A percentile compares a stretch with the other conserved stretches of the same genome.
phyloP scores from a whole-genome alignment of 164 flowering plant species.

The Houttuynia cordata region DNA sequence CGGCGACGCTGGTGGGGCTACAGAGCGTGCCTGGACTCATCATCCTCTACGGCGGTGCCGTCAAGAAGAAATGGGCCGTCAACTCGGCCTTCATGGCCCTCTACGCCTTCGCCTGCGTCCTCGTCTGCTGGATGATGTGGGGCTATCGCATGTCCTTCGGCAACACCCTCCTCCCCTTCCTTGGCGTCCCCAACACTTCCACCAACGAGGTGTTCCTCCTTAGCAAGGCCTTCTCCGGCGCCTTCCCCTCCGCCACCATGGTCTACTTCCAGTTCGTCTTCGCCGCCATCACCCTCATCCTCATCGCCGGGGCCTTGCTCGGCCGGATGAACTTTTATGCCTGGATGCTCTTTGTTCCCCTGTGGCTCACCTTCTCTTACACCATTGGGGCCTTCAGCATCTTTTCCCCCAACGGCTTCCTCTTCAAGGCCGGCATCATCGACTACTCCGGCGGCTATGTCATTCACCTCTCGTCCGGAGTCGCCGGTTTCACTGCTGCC shows the following conservation, averaged over 20 bases:
- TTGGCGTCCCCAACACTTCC: conserved; percentile 15
- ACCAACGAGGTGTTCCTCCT: conserved; percentile 12
- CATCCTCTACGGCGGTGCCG: conserved; percentile 28
- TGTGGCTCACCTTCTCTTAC: conserved; percentile 23
- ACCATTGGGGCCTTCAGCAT: conserved; percentile 20
- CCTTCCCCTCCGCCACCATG: conserved; percentile 29
- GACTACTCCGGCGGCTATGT: conserved; percentile 48
- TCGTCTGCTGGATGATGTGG: conserved; percentile 30
- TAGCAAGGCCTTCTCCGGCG: conserved; percentile 8
- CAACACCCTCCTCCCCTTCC: conserved; percentile 11
- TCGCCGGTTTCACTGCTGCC: conserved; percentile 46
- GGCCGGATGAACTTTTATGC: conserved; percentile 58
- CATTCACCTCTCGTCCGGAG: conserved; percentile 36
- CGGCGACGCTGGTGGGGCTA: conserved; percentile 34
- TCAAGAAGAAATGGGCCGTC: conserved; percentile 36
- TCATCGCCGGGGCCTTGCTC: conserved; percentile 44
- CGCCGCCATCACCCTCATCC: conserved; percentile 28
- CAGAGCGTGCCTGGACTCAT: conserved; percentile 38
- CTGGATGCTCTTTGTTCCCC: conserved; percentile 26
- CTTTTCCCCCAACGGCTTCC: conserved; percentile 25
- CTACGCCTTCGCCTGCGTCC: conserved; percentile 29
- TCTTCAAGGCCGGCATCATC: conserved; percentile 25
- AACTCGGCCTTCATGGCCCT: conserved; percentile 35
- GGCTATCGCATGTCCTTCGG: conserved; percentile 32
- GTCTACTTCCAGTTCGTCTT: conserved; percentile 33